Evolutionary conservation across 2,329 filamentous ascomycete species (phyloP), one percentile per base, ranked within the genome.

Genomic region (Cordyceps tenuipes): DNA sequence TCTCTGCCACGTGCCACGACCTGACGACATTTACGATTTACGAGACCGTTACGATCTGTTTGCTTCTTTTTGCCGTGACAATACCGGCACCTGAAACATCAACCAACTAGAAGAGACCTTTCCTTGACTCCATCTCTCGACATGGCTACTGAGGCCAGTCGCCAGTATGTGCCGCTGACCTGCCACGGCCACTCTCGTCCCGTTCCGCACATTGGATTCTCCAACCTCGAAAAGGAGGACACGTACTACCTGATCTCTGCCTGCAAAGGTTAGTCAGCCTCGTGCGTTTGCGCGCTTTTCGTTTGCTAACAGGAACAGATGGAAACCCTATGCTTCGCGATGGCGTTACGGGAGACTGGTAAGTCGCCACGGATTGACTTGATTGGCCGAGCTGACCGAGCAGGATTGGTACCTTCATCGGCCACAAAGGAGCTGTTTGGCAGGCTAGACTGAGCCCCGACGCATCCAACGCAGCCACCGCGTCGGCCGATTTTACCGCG

Each of bases 281-380:
- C 34, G 10, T 43, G 39, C 39, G 15, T 43, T 43, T 43, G 39
- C 17, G 17, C 39, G 3, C 39, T 39, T 58, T 58, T 52, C 48
- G 47, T 56, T 60, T 62, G 62, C 66, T 71, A 60, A 72, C 64
- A 34, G 46, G 53, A 44, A 59, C 73, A 92, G 94, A 99, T 79
- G 93, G 93, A 70, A 97, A 97, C 72, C 94, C 94, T 55, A 97
- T 97, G 92, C 88, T 99, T 67, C 90, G 94, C 65, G 91, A 97
- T 76, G 94, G 94, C 64, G 83, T 95, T 63, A 99, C 93, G 52
- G 94, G 94, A 62, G 92, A 97, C 74, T 97, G 92, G 89, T 89
- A 78, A 62, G 79, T 66, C 52, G 44, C 60, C 23, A 23, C 7
- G 36, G 13, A 59, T 39, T 41, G 39, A 51, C 15, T 52, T 36